Evolutionary conservation across 176 grass and related monocot genomes (phyloP).

Genomic region (Microstegium vimineum): DNA sequence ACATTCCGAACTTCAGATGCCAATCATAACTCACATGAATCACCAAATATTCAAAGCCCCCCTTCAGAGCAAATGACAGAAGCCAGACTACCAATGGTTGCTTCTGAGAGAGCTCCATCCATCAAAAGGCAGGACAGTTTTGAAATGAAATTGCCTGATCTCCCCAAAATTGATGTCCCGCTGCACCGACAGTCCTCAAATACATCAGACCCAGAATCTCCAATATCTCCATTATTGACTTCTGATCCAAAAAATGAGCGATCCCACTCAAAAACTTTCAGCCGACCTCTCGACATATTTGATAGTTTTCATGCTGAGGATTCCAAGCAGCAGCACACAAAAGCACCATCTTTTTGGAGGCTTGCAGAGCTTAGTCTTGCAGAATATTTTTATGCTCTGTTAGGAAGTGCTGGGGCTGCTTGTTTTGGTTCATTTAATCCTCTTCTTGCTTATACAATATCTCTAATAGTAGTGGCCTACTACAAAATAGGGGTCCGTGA

Average conservation of each 20-base stretch:
- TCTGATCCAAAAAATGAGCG: slow-evolving; percentile 98
- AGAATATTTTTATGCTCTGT: slow-evolving; percentile 91
- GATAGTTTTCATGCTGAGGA: slow-evolving; percentile 56
- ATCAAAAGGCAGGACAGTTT: slow-evolving; percentile 95
- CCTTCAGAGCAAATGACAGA: slow-evolving; percentile 82
- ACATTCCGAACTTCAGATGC: slow-evolving; percentile 68
- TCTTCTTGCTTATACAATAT: slow-evolving; percentile 95
- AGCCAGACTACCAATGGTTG: slow-evolving; percentile 45
- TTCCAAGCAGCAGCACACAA: slow-evolving; percentile 31
- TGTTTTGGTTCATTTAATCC: slow-evolving; percentile 98
- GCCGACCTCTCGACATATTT: slow-evolving; percentile 69
- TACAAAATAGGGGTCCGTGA: slow-evolving; percentile 72
- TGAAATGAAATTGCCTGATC: slow-evolving; percentile 83
- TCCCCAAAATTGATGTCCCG: slow-evolving; percentile 94
- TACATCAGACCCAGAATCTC: slow-evolving; percentile 88
- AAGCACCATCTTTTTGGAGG: slow-evolving; percentile 86
- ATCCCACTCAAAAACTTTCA: slow-evolving; percentile 96
- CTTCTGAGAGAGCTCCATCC: slow-evolving; percentile 70
- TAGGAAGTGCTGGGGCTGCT: slow-evolving; percentile 89
- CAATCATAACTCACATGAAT: slow-evolving; percentile 76
- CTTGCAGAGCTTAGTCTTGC: slow-evolving; percentile 84
- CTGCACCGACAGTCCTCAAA: slow-evolving; percentile 68
- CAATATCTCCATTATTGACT: slow-evolving; percentile 87
- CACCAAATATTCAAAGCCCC: slow-evolving; percentile 86
- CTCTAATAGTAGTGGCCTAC: slow-evolving; percentile 86